Conservation (phyloP, 768 basidiomycete species). For the Tulasnella sp. region DNA sequence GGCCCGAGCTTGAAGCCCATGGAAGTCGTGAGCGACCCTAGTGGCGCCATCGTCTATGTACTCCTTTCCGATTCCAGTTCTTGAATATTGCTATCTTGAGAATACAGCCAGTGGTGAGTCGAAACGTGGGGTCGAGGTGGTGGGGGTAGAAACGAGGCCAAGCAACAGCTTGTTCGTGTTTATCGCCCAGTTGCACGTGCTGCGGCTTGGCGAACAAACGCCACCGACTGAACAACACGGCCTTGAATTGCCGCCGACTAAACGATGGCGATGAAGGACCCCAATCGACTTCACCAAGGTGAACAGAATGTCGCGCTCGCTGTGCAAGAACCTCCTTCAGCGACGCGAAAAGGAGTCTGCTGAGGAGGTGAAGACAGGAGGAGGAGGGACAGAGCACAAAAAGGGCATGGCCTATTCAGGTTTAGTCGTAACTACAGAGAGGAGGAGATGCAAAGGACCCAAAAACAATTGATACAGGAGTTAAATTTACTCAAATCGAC, state of each 20-base stretch:
- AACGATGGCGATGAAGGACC: not conserved
- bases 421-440: slow-evolving; percentile 8
- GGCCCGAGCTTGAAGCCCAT: slow-evolving; percentile 35
- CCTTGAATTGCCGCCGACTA: not conserved
- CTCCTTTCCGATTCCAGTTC: not conserved
- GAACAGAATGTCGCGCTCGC: not conserved
- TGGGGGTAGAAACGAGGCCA: not conserved
- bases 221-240: not conserved
- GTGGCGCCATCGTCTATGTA: slow-evolving; percentile 6
- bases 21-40: slow-evolving; percentile 18
- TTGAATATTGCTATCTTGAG: not conserved
- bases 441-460: not conserved
- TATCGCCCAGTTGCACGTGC: not conserved
- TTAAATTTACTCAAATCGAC: not conserved
- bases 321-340: not conserved
- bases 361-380: not conserved
- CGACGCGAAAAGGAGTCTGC: not conserved
- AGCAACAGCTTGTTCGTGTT: not conserved
- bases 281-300: not conserved
- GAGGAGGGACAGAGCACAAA: not conserved
- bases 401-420: not conserved
- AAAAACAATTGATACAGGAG: slow-evolving; percentile 12
- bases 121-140: not conserved
- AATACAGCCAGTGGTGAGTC: not conserved
- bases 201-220: not conserved